Conservation (phyloP, 257 asterid genomes). For the Capsicum baccatum region DNA sequence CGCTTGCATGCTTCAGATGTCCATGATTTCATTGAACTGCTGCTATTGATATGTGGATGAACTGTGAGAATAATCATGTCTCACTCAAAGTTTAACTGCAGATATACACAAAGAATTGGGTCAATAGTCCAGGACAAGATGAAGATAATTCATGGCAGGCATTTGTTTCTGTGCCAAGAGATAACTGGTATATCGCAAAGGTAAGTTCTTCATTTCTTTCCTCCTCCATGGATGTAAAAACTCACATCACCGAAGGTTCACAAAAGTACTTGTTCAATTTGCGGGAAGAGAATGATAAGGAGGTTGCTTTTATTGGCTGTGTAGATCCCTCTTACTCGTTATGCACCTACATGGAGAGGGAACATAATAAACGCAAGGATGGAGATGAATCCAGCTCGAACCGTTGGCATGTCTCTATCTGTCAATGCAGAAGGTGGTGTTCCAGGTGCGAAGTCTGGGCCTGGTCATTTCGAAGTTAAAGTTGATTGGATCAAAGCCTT, state of each 20-base stretch:
- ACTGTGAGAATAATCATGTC: constrained; percentile 29
- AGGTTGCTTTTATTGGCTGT: constrained; percentile 20
- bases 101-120: constrained; percentile 99
- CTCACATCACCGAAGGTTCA: constrained; percentile 12
- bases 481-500: constrained; percentile 93
- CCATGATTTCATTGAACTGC: neutral
- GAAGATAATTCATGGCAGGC: constrained; percentile 99
- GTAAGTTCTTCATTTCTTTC: constrained; percentile 50
- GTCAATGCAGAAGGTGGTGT: constrained; percentile 86
- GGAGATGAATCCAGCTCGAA: constrained; percentile 91
- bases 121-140: constrained; percentile 93
- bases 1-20: neutral
- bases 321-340: constrained; percentile 89
- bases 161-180: constrained; percentile 80
- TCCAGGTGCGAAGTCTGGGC: constrained; percentile 74
- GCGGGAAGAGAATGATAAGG: neutral
- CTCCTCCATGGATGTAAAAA: neutral
- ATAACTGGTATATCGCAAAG: constrained; percentile 90
- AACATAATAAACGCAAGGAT: constrained; percentile 75
- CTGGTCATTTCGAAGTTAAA: constrained; percentile 81
- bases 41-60: neutral
- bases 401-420: constrained; percentile 81
- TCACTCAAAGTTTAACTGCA: constrained; percentile 44
- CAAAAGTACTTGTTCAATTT: neutral
- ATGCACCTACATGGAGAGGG: constrained; percentile 96